Conservation (phyloP, 768 basidiomycete species). For the Pleurotus djamor region DNA sequence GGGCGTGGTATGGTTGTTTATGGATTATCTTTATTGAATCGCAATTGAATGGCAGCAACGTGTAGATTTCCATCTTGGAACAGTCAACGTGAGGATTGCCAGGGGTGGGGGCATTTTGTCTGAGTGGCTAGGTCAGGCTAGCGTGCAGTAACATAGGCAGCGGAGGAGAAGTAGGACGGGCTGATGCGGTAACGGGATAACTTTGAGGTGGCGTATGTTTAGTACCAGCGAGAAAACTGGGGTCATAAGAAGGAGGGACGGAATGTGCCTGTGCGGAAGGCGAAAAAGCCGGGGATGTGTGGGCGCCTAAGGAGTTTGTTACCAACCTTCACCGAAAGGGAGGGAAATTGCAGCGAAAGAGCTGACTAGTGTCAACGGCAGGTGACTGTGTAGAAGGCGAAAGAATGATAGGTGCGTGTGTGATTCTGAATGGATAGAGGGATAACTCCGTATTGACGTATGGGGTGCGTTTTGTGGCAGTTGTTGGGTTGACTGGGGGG, state of each 20-base stretch:
- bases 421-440: neutral
- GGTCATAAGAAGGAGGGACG: neutral
- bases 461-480: conserved; percentile 32
- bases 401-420: neutral
- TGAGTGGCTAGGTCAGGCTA: no score
- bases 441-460: neutral
- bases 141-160: no score
- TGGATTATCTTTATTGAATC: neutral
- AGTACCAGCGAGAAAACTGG: no score
- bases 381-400: neutral
- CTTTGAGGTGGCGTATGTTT: no score
- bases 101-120: no score
- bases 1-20: neutral
- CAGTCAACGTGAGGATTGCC: no score
- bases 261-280: neutral
- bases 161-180: no score
- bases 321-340: neutral
- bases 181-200: no score
- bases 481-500: conserved; percentile 93
- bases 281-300: no score
- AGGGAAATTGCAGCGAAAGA: neutral
- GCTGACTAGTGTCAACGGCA: neutral
- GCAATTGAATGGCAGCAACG: no score
- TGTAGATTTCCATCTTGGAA: no score
- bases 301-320: neutral